phyloP scores from a whole-genome alignment of 805 yeast genomes.

The Lipomyces orientalis region DNA sequence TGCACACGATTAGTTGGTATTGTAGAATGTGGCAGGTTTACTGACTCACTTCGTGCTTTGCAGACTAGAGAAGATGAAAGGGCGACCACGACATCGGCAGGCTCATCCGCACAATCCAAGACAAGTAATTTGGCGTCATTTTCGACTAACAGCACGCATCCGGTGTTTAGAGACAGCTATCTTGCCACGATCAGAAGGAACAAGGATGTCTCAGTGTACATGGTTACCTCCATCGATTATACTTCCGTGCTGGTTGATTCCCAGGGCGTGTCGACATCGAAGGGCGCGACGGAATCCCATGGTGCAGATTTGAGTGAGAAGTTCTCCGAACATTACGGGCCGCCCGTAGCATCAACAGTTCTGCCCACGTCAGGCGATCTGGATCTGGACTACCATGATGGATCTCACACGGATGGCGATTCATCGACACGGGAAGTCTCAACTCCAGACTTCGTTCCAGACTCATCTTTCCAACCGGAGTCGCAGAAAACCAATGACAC shows the following conservation, averaged over 20 bases:
- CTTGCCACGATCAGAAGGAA: neutral
- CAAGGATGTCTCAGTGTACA: neutral
- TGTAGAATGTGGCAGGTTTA: neutral
- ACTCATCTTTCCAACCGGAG: neutral
- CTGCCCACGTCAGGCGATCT: neutral
- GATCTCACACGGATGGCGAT: neutral
- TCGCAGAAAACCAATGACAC: neutral
- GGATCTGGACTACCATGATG: neutral
- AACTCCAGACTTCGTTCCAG: neutral
- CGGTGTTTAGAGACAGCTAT: neutral
- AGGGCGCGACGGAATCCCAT: neutral
- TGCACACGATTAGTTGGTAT: neutral
- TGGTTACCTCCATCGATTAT: neutral
- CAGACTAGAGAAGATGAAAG: neutral
- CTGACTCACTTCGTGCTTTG: neutral
- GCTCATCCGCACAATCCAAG: neutral
- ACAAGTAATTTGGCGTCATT: neutral
- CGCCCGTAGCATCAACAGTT: neutral
- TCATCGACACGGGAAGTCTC: neutral
- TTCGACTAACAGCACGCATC: neutral
- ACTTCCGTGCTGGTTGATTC: neutral
- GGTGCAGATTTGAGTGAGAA: neutral
- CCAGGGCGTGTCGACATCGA: neutral
- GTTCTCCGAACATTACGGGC: neutral
- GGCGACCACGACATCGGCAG: neutral